Evolutionary conservation across 768 basidiomycete species (phyloP), one percentile per base, ranked within the genome.

Genomic region (Calocybe cyanea): DNA sequence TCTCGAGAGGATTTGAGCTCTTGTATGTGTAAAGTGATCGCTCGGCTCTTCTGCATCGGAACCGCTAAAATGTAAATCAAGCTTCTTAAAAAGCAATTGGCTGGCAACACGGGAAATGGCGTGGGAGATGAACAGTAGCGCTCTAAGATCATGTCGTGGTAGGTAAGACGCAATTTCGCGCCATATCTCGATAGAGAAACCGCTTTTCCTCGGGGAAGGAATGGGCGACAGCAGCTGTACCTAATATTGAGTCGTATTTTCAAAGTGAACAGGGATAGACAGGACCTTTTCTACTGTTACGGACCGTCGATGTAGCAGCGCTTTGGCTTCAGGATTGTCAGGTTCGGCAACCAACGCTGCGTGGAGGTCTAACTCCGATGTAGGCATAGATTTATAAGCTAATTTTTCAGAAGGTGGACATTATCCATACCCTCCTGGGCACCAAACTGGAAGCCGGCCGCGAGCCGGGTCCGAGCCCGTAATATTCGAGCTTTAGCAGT

Each of bases 321-420:
- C 69, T 50, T 77, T 77, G 18, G 84, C 85, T 57, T 85, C 85
- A 41, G 77, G 72, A 63, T 87, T 81, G 57, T 80, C 80, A 36
- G 85, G 84, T 49, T 87, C 83, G 17, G 71, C 72, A 31, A 60
- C 70, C 36, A 87, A 63, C 31, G 83, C 81, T 19, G 82, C 81
- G 52, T 83, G 76, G 19, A 87, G 67, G 62, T 87, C 85, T 87
- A n/a, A n/a, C n/a, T n/a, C n/a, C n/a, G n/a, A n/a, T n/a, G n/a
- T n/a, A n/a, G n/a, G n/a, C n/a, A n/a, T n/a, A n/a, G n/a, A n/a
- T n/a, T n/a, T n/a, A n/a, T n/a, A n/a, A n/a, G n/a, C n/a, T n/a
- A n/a, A 36, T 14, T 19, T 50, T 13, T 32, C 44, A 37, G 43
- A 30, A 31, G 52, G 42, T 28, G 30, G 18, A 36, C 52, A 19